Conservation (phyloP, 2,329 filamentous ascomycete species). For the Epichloe sibirici region DNA sequence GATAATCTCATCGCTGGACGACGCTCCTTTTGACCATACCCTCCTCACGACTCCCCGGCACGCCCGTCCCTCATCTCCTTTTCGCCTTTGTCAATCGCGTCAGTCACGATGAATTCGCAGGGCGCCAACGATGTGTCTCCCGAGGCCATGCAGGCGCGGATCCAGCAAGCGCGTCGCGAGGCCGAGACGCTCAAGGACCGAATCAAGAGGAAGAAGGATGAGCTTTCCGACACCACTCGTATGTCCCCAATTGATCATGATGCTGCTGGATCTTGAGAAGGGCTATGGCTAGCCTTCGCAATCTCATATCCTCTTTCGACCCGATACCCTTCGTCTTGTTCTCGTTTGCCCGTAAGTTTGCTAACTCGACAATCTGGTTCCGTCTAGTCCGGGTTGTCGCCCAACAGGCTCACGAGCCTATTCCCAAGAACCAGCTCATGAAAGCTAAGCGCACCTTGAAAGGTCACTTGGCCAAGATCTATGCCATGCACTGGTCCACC, state of each 20-base stretch:
- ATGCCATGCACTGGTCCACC: slow-evolving; percentile 99
- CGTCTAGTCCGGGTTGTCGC: slow-evolving; percentile 76
- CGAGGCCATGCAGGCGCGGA: slow-evolving; percentile 83
- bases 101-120: slow-evolving; percentile 41
- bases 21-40: slow-evolving; percentile 10
- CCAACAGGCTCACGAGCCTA: slow-evolving; percentile 79
- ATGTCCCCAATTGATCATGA: slow-evolving; percentile 34
- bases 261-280: background rate
- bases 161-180: slow-evolving; percentile 87
- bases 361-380: slow-evolving; percentile 12
- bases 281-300: background rate
- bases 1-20: slow-evolving; percentile 17
- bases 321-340: background rate
- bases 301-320: background rate
- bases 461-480: slow-evolving; percentile 97
- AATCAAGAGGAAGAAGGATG: slow-evolving; percentile 99
- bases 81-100: slow-evolving; percentile 7
- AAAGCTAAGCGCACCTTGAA: slow-evolving; percentile 94
- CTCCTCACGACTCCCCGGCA: background rate
- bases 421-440: slow-evolving; percentile 88
- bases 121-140: slow-evolving; percentile 52
- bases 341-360: background rate
- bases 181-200: slow-evolving; percentile 95
- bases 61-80: slow-evolving; percentile 2
- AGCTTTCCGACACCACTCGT: slow-evolving; percentile 95